These are phyloP conservation scores for Yarrowia sp. DNA, from an alignment of 805 yeast species.

Conservation along the genomic window DNA sequence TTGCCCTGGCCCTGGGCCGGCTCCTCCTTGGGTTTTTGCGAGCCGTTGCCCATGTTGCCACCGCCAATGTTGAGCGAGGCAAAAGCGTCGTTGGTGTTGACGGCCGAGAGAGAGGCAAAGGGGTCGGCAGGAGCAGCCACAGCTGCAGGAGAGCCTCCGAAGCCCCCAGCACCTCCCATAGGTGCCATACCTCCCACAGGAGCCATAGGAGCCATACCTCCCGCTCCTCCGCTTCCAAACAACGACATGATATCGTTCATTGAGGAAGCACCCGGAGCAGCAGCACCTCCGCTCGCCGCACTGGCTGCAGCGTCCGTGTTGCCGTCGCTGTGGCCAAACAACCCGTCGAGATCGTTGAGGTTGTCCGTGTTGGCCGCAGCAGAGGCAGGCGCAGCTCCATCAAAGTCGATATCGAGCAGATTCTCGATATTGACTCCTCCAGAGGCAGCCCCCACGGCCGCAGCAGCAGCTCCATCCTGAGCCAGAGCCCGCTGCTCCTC, in stretches of 20 bases:
- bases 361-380: slow-evolving; percentile 32
- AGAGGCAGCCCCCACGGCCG: slow-evolving; percentile 31
- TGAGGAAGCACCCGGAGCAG: slow-evolving; percentile 26
- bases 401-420: slow-evolving; percentile 80
- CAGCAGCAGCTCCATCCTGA: slow-evolving; percentile 57
- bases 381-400: slow-evolving; percentile 40
- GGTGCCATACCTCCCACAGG: not conserved
- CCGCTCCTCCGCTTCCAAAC: slow-evolving; percentile 35
- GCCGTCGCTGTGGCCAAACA: slow-evolving; percentile 43
- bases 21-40: slow-evolving; percentile 6
- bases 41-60: slow-evolving; percentile 13
- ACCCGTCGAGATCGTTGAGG: slow-evolving; percentile 72
- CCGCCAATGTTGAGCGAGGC: slow-evolving; percentile 15
- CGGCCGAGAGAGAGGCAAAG: slow-evolving; percentile 22
- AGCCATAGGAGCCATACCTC: not conserved
- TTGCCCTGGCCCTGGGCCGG: slow-evolving; percentile 11
- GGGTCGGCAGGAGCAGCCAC: slow-evolving; percentile 24
- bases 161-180: not conserved
- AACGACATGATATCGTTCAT: slow-evolving; percentile 50
- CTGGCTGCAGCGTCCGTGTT: slow-evolving; percentile 37
- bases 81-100: slow-evolving; percentile 23
- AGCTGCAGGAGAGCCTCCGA: not conserved
- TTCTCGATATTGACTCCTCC: slow-evolving; percentile 66
- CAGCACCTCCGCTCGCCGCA: slow-evolving; percentile 43
- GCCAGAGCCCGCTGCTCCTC: slow-evolving; percentile 80